Evolutionary conservation across 2,329 filamentous ascomycete species (phyloP), one percentile per base, ranked within the genome.

Genomic region (Fusarium musae): DNA sequence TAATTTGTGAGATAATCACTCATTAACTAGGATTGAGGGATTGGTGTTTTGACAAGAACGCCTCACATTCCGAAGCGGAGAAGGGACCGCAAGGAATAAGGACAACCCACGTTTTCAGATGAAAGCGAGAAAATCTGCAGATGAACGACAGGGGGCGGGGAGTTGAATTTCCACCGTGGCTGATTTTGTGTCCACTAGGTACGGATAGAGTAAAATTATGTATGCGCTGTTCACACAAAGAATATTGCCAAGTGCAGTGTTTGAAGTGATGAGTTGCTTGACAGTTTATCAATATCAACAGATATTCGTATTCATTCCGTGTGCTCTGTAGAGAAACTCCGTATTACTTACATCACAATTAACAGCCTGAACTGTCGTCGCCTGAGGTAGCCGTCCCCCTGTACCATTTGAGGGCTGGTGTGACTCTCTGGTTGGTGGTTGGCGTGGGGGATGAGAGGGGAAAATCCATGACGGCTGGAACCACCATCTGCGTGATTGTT

Each of bases 401-500:
- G 23, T 50, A 37, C 28, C 26, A 28, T 19, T 59, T 26, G 21
- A 57, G 59, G 62, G 36, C 43, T 59, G 44, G 40, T 71, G 57
- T 46, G 42, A 56, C 57, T 49, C 57, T 44, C 53, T 67, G 50
- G 44, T 73, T 63, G 61, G 60, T 34, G 53, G 63, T 57, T 47
- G 34, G 57, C 52, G 72, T 74, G 63, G 72, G 70, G 67, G 72
- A 42, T 53, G 34, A 66, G 71, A 70, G 68, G 72, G 68, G 60
- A 65, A 74, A 75, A 59, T 74, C 67, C 63, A 76, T 75, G 72
- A 77, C 63, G 65, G 61, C 44, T 56, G 52, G 66, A 54, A 43
- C 26, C 66, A 47, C 71, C 61, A 69, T 40, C 23, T 75, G 62
- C 53, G 60, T 76, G 75, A 77, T 77, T 77, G 68, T 77, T 77